These are phyloP conservation scores for Capniomyces stellatus DNA, from an alignment of 371 early-diverging fungal species.

Conservation along the genomic window DNA sequence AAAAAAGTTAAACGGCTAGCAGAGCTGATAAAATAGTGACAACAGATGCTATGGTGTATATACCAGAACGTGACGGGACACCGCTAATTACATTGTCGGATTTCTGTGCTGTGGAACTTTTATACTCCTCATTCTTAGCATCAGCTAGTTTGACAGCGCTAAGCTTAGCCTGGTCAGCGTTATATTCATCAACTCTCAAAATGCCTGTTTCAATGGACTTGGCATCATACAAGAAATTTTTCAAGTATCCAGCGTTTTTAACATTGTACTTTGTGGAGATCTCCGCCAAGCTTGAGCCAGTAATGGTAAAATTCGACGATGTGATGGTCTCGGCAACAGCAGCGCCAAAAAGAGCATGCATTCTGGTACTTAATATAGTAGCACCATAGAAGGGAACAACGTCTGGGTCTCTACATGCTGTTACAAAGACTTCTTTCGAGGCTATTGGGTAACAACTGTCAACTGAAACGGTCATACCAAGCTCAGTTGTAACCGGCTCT, in stretches of 20 bases:
- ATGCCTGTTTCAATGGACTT: slow-evolving; percentile 8
- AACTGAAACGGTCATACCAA: neutral
- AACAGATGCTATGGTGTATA: no score
- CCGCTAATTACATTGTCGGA: no score
- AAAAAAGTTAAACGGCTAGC: no score
- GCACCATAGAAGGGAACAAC: slow-evolving; percentile 5
- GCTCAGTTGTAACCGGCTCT: neutral
- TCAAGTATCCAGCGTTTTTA: neutral
- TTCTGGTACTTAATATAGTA: slow-evolving; percentile 3
- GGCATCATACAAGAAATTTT: neutral
- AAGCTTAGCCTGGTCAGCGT: no score
- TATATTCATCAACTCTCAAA: neutral
- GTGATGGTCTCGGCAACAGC: slow-evolving; percentile 4
- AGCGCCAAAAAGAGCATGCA: slow-evolving; percentile 7
- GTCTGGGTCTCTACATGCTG: slow-evolving; percentile 6
- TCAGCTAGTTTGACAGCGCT: no score
- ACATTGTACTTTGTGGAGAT: slow-evolving; percentile 1
- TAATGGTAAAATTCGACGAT: neutral
- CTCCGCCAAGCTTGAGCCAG: neutral
- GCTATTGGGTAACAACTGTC: neutral
- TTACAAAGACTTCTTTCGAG: neutral
- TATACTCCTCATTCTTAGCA: no score
- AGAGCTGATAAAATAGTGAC: no score
- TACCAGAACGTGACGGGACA: no score
- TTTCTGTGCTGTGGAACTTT: no score